Evolutionary conservation across 2,329 filamentous ascomycete genomes (phyloP), one percentile per base, ranked within the genome.

Genomic region (Rutstroemia sp.): DNA sequence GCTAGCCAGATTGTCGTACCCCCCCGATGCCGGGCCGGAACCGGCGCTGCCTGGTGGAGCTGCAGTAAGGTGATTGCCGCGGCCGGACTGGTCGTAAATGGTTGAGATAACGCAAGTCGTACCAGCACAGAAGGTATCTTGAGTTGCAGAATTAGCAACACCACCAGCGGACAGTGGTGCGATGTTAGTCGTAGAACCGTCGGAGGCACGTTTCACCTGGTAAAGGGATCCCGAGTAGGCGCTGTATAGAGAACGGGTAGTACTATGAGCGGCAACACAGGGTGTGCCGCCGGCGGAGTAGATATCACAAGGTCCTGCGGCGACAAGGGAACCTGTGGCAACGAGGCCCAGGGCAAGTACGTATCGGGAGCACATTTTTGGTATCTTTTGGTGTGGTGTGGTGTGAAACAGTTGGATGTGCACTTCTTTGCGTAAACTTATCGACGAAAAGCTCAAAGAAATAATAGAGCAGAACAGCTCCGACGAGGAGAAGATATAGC

Each of bases 81-180:
- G 70, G 54, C 82, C 82, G 12, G 83, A 84, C 69, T 87, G 84
- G 66, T 87, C 84, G 65, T 86, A 86, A 53, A 85, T 84, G 62
- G 80, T 75, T 0, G 76, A 77, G 65, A 87, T 86, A 23, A 84
- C 71, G 63, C 83, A 87, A 12, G 81, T 85, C 0, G 82, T 85
- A 49, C 72, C 68, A 9, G 73, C 68, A 63, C 83, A 87, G 69
- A 87, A 87, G 0, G 71, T 61, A 68, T 86, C 82, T 64, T 87
- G 84, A 8, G 77, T 66, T 0, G 75, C 76, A 4, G 82, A 79
- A 64, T 87, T 78, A 55, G 84, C 83, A 9, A 86, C 79, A 44
- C 82, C 82, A 2, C 84, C 83, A 0, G 81, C 76, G 0, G 79
- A 75, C 0, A 79, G 65, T 0, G 83, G 71, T 64, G 64, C 27